phyloP scores from a whole-genome alignment of 1,284 basidiomycete species.

The Cryptococcus sp. region DNA sequence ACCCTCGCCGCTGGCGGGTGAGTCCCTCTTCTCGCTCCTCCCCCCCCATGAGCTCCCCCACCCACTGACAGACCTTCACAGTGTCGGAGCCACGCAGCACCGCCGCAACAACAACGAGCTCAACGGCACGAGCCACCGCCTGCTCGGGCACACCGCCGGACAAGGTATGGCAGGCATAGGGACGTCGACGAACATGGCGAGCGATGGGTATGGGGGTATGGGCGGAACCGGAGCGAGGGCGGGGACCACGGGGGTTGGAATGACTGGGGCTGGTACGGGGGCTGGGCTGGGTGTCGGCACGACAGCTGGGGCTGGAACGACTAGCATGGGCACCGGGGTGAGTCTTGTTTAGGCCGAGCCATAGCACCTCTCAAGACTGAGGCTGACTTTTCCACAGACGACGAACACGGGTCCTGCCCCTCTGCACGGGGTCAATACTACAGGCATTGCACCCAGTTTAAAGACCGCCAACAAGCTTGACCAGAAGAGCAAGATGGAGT shows the following conservation, averaged over 20 bases:
- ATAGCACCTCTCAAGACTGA: not conserved
- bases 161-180: too few species aligned
- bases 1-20: too few species aligned
- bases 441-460: slow-evolving; percentile 3
- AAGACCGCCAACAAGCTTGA: slow-evolving; percentile 17
- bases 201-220: too few species aligned
- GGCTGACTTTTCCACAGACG: slow-evolving; percentile 1
- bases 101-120: too few species aligned
- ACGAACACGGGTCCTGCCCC: slow-evolving; percentile 17
- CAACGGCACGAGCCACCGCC: too few species aligned
- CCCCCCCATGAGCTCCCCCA: too few species aligned
- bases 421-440: slow-evolving; percentile 5
- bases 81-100: too few species aligned
- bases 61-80: too few species aligned
- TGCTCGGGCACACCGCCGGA: too few species aligned
- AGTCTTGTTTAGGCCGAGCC: not conserved
- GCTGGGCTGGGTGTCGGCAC: not conserved
- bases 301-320: slow-evolving; percentile 1
- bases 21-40: too few species aligned
- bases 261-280: not conserved
- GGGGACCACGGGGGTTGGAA: not conserved
- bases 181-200: too few species aligned
- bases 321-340: too few species aligned
- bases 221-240: slow-evolving; percentile 5
- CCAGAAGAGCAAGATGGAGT: slow-evolving; percentile 18